These are phyloP conservation scores for Lactarius vividus DNA, from an alignment of 768 basidiomycete genomes.

Conservation along the genomic window DNA sequence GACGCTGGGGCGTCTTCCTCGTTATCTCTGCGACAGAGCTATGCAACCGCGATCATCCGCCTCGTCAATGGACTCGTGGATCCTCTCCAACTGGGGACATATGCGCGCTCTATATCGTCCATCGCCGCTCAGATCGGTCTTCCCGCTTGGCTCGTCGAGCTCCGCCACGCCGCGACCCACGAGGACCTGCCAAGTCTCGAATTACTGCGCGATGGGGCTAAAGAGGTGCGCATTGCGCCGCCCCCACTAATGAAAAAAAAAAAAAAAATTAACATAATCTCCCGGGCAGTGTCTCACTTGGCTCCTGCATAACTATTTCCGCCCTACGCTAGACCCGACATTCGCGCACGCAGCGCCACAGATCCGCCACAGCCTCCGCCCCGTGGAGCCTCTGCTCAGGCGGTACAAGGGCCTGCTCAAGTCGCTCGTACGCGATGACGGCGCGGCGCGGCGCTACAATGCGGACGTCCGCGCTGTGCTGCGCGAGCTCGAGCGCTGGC, in stretches of 20 bases:
- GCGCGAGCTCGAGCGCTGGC: constrained; percentile 73
- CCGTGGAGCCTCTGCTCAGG: constrained; percentile 65
- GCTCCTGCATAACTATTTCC: constrained; percentile 82
- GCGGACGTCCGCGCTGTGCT: constrained; percentile 48
- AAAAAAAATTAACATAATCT: no score
- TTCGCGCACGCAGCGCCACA: constrained; percentile 34
- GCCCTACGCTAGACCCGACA: constrained; percentile 63
- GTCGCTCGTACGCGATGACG: constrained; percentile 53
- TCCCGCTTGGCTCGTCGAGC: constrained; percentile 85
- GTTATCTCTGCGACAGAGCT: constrained; percentile 68
- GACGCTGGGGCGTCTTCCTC: constrained; percentile 33
- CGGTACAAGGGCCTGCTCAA: constrained; percentile 72
- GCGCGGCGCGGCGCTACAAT: constrained; percentile 44
- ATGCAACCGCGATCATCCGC: constrained; percentile 77
- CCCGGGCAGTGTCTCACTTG: constrained; percentile 69
- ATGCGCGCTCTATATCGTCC: constrained; percentile 85
- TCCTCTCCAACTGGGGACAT: constrained; percentile 84
- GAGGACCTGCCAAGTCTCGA: constrained; percentile 88
- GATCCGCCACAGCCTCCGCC: constrained; percentile 38
- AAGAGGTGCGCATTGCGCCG: constrained; percentile 48
- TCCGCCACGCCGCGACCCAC: constrained; percentile 94
- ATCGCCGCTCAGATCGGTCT: constrained; percentile 85
- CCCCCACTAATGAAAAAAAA: background rate
- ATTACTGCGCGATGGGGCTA: constrained; percentile 70
- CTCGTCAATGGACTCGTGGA: constrained; percentile 96